phyloP scores from a whole-genome alignment of 495 filamentous ascomycete species.

The Annulohypoxylon stygium region DNA sequence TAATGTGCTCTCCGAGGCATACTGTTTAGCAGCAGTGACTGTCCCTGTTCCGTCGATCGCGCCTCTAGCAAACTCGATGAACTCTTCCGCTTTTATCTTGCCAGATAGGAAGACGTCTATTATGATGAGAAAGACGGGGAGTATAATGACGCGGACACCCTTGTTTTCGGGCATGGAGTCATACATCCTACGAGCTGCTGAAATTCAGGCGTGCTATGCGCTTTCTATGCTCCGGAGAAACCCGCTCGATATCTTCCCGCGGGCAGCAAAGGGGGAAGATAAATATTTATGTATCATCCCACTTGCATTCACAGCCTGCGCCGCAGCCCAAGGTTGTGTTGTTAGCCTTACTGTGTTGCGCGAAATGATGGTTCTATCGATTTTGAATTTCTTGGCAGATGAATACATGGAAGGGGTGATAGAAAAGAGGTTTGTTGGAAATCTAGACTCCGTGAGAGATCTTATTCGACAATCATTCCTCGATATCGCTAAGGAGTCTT shows the following conservation, averaged over 20 bases:
- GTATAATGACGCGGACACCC: constrained; percentile 29
- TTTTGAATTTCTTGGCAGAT: constrained; percentile 57
- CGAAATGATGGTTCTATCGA: constrained; percentile 59
- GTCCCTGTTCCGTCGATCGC: no score
- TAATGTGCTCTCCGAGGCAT: constrained; percentile 48
- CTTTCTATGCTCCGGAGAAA: constrained; percentile 23
- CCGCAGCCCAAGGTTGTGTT: constrained; percentile 3
- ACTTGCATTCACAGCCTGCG: constrained; percentile 48
- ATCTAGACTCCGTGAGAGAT: background rate
- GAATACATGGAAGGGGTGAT: constrained; percentile 55
- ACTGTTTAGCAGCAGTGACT: constrained; percentile 45
- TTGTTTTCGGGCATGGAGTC: constrained; percentile 27
- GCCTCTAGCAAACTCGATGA: no score
- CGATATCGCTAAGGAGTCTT: no score
- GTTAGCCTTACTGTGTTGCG: constrained; percentile 35
- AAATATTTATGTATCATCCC: constrained; percentile 59
- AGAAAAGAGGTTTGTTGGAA: background rate
- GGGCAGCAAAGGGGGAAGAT: constrained; percentile 37
- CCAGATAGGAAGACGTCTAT: no score
- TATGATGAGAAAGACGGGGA: background rate
- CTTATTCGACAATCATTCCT: background rate
- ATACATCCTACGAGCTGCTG: constrained; percentile 36
- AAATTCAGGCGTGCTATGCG: constrained; percentile 45
- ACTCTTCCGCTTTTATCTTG: no score
- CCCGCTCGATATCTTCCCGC: constrained; percentile 47